A percentile compares a stretch with the other conserved stretches of the same genome.
Conservation (phyloP, 192 early-diverging fungal genomes). For the Backusella psychrophila region DNA sequence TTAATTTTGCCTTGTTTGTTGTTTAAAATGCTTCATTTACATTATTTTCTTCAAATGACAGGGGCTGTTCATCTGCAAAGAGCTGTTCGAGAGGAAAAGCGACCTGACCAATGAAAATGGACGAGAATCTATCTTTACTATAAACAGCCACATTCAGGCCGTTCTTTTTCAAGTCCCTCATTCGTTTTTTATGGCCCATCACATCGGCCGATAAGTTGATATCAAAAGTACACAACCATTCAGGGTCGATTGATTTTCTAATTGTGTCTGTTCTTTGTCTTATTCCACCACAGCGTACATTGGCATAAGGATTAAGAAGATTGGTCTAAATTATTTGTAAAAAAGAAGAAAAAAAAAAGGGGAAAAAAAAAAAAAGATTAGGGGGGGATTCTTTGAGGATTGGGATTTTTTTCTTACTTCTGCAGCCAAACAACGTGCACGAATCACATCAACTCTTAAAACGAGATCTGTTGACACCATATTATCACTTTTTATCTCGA, state of each 20-base stretch:
- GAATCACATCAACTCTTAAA: slow-evolving; percentile 3
- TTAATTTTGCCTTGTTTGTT: background rate
- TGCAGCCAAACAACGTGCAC: background rate
- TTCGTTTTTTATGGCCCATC: background rate
- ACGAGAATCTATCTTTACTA: slow-evolving; percentile 67
- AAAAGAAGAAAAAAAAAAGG: background rate
- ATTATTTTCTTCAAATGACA: slow-evolving; percentile 54
- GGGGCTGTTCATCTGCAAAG: slow-evolving; percentile 38
- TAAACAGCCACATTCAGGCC: slow-evolving; percentile 52
- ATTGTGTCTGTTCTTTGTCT: slow-evolving; percentile 60
- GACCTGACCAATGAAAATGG: slow-evolving; percentile 66
- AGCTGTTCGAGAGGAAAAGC: slow-evolving; percentile 56
- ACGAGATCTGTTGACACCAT: slow-evolving; percentile 5
- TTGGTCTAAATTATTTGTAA: background rate
- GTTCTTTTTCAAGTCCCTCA: slow-evolving; percentile 35
- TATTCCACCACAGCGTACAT: slow-evolving; percentile 55
- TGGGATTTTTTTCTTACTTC: background rate
- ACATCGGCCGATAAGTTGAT: slow-evolving; percentile 38
- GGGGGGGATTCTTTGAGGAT: background rate
- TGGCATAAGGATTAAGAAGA: slow-evolving; percentile 38
- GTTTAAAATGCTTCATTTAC: slow-evolving; percentile 28
- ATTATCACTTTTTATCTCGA: background rate
- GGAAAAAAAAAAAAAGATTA: background rate
- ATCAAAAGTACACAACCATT: slow-evolving; percentile 64
- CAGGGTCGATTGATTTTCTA: slow-evolving; percentile 56